Evolutionary conservation across 176 grass and related monocot genomes (phyloP).

Genomic region (Avena eriantha): DNA sequence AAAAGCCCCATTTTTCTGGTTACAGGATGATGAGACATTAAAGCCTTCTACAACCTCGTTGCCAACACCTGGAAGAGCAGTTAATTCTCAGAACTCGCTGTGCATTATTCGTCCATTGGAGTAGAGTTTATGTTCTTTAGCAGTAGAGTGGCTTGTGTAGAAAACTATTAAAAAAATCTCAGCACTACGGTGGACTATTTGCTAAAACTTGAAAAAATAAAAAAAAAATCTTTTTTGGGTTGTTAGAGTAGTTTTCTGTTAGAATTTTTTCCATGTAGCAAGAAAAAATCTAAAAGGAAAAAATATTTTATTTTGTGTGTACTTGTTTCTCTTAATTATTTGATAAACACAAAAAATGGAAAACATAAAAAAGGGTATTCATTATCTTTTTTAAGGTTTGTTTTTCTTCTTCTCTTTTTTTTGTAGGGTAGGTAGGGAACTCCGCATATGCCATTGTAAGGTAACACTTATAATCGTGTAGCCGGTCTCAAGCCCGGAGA

Average conservation of each 20-base stretch:
- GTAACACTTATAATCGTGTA: background rate
- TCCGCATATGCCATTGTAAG: background rate
- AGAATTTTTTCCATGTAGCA: background rate
- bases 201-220: too few species aligned
- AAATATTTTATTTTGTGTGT: background rate
- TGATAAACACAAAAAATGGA: background rate
- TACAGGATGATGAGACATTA: too few species aligned
- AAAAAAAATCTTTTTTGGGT: background rate
- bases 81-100: too few species aligned
- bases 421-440: background rate
- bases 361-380: background rate
- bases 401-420: background rate
- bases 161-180: background rate
- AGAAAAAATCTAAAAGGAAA: background rate
- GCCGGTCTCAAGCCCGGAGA: constrained; percentile 4
- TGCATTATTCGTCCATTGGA: too few species aligned
- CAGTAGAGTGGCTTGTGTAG: background rate
- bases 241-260: too few species aligned
- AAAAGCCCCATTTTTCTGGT: too few species aligned
- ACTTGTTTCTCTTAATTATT: background rate
- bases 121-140: background rate
- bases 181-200: background rate
- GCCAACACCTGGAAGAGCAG: too few species aligned
- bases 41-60: too few species aligned
- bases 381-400: background rate